These are phyloP conservation scores for Allomyces macrogynus DNA, from an alignment of 192 early-diverging fungal genomes.

Conservation along the genomic window DNA sequence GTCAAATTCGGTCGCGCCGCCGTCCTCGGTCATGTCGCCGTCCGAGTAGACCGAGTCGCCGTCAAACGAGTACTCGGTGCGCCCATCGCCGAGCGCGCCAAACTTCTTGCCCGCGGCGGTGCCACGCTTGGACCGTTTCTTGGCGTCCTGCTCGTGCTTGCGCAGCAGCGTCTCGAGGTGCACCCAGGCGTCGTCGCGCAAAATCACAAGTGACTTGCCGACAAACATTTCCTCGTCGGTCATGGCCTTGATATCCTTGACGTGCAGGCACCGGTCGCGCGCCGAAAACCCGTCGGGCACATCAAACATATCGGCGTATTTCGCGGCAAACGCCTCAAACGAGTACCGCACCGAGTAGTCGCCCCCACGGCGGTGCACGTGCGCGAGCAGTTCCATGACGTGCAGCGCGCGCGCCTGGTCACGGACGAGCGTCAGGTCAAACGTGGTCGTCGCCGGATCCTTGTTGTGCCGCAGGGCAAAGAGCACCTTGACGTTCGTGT, in stretches of 20 bases:
- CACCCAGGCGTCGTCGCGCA: constrained; percentile 42
- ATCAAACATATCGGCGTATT: neutral
- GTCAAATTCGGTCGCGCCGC: neutral
- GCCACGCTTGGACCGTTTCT: constrained; percentile 10
- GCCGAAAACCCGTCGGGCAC: neutral
- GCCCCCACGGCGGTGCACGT: neutral
- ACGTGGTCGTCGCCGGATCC: neutral
- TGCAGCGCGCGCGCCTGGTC: neutral
- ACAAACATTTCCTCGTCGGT: constrained; percentile 22
- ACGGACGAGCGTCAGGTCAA: neutral
- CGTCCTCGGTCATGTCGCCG: constrained; percentile 18
- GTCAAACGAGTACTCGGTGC: neutral
- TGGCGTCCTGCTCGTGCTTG: constrained; percentile 31
- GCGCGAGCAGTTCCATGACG: neutral
- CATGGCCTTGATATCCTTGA: constrained; percentile 2
- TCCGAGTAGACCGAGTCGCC: neutral
- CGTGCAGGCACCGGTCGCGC: neutral
- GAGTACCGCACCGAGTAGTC: neutral
- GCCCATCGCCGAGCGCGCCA: neutral
- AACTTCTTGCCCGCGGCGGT: constrained; percentile 12
- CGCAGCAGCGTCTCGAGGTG: constrained; percentile 39
- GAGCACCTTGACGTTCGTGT: neutral
- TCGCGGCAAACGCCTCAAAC: neutral
- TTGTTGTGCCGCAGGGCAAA: neutral
- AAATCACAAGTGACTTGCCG: constrained; percentile 35